phyloP scores from a whole-genome alignment of 805 yeast genomes.

The Candida boidinii region DNA sequence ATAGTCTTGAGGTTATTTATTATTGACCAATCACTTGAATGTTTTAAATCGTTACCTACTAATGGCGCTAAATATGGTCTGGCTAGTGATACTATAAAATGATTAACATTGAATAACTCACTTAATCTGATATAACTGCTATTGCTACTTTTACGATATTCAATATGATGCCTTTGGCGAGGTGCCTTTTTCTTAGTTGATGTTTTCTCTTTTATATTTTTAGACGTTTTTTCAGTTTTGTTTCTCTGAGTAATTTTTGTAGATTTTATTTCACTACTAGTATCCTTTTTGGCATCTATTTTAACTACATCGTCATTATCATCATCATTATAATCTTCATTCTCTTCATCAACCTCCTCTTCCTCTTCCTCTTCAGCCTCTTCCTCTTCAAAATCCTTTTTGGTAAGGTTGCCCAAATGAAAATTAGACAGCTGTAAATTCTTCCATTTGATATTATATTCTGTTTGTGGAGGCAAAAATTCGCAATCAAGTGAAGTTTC shows the following conservation, averaged over 20 bases:
- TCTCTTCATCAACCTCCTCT: too few species aligned
- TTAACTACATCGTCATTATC: too few species aligned
- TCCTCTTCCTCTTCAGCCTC: too few species aligned
- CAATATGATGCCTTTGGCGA: neutral
- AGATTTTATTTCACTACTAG: neutral
- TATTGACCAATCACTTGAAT: constrained; percentile 29
- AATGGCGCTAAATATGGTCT: constrained; percentile 92
- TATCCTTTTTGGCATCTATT: too few species aligned
- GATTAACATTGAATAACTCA: constrained; percentile 91
- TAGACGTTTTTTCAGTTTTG: neutral
- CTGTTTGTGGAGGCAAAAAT: constrained; percentile 33
- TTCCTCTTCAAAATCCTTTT: too few species aligned
- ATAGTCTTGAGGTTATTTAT: constrained; percentile 35
- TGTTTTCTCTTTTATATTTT: neutral
- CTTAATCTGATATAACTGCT: constrained; percentile 84
- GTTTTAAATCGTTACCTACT: constrained; percentile 73
- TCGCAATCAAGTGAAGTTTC: constrained; percentile 26
- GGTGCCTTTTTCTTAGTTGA: neutral
- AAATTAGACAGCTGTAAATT: too few species aligned
- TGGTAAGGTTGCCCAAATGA: constrained; percentile 11
- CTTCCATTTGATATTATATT: too few species aligned
- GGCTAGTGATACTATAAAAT: constrained; percentile 84
- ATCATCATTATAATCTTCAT: too few species aligned
- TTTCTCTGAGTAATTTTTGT: neutral
- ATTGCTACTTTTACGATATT: too few species aligned